Evolutionary conservation across 75 land plant genomes (phyloP).

Genomic region (Ceratopteris richardii): DNA sequence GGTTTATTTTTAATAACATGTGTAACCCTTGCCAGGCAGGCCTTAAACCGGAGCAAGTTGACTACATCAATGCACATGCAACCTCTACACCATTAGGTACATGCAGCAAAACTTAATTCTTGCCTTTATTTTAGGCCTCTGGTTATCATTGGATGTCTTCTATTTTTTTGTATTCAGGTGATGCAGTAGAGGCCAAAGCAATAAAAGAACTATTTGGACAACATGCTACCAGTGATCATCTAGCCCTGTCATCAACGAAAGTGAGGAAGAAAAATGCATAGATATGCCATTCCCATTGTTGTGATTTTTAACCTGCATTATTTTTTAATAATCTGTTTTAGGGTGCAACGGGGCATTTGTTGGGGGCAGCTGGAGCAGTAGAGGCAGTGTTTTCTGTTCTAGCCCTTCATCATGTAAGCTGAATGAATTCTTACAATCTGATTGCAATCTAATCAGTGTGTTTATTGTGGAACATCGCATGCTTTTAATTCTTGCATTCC

Average conservation of each 20-base stretch:
- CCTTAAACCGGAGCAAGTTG: slow-evolving; percentile 62
- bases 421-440: neutral
- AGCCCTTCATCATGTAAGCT: slow-evolving; percentile 76
- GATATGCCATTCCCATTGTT: neutral
- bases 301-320: neutral
- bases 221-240: slow-evolving; percentile 66
- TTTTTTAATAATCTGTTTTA: slow-evolving; percentile 11
- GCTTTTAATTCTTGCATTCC: neutral
- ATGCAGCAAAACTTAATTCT: too few species aligned
- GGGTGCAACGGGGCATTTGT: slow-evolving; percentile 97
- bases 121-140: too few species aligned
- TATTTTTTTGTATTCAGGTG: slow-evolving; percentile 37
- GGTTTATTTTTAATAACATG: too few species aligned
- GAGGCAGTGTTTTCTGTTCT: slow-evolving; percentile 92
- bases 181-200: slow-evolving; percentile 80
- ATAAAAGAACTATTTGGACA: slow-evolving; percentile 63
- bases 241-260: slow-evolving; percentile 91
- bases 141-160: too few species aligned
- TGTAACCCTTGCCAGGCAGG: slow-evolving; percentile 47
- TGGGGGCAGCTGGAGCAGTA: slow-evolving; percentile 98
- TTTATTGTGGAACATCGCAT: neutral
- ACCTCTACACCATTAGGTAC: slow-evolving; percentile 93
- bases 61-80: slow-evolving; percentile 98
- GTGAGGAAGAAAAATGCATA: slow-evolving; percentile 31
- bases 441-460: neutral